Percentiles rank a stretch among this genome's conserved stretches.
phyloP scores from a whole-genome alignment of 805 yeast genomes.

The Maudiozyma turicensis region DNA sequence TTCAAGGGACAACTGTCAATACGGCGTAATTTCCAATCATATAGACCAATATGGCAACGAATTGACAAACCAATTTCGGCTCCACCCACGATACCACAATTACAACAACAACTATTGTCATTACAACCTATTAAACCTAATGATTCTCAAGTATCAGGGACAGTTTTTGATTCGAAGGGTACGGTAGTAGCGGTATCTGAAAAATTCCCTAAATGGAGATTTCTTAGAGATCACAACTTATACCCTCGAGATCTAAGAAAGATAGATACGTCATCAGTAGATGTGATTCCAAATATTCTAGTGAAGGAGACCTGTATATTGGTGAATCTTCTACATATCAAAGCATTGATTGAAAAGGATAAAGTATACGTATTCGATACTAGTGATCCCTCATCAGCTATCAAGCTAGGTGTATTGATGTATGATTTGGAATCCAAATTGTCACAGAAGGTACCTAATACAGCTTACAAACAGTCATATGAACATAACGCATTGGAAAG shows the following conservation, averaged over 20 bases:
- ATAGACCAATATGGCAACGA: neutral
- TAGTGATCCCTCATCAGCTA: slow-evolving; percentile 43
- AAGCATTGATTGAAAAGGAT: slow-evolving; percentile 78
- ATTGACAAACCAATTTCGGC: no score
- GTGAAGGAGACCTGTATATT: slow-evolving; percentile 69
- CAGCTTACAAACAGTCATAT: slow-evolving; percentile 40
- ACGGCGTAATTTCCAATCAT: neutral
- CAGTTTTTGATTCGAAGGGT: slow-evolving; percentile 69
- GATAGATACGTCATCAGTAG: slow-evolving; percentile 62
- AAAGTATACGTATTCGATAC: slow-evolving; percentile 77
- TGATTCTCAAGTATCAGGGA: slow-evolving; percentile 56
- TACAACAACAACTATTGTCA: slow-evolving; percentile 12
- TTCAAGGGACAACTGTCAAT: neutral
- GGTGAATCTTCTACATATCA: slow-evolving; percentile 75
- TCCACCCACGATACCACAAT: neutral
- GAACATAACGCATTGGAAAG: slow-evolving; percentile 81
- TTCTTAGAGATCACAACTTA: slow-evolving; percentile 61
- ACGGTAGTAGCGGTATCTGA: slow-evolving; percentile 68
- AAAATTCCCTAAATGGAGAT: slow-evolving; percentile 67
- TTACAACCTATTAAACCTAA: slow-evolving; percentile 33
- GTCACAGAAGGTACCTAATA: slow-evolving; percentile 13
- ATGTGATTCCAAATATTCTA: slow-evolving; percentile 82
- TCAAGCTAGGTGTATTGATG: slow-evolving; percentile 64
- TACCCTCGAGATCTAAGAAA: slow-evolving; percentile 84
- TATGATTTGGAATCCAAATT: slow-evolving; percentile 76